phyloP scores from a whole-genome alignment of 306 rosid species.

The Malus asiatica region DNA sequence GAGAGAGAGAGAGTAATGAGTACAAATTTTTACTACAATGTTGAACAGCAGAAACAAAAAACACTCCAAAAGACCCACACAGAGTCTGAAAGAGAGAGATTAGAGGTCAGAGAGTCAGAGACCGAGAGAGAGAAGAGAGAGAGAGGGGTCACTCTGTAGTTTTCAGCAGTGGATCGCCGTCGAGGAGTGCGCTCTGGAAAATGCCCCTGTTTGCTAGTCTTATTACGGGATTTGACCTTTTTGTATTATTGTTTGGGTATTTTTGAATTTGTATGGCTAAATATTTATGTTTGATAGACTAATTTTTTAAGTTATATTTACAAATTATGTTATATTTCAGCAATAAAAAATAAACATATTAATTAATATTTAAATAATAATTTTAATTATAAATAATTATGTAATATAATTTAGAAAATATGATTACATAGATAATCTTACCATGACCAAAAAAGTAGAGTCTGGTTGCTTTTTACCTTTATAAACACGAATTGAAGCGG shows the following conservation, averaged over 20 bases:
- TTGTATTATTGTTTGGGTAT: background rate
- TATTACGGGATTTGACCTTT: slow-evolving; percentile 16
- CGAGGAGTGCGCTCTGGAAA: background rate
- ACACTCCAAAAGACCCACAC: background rate
- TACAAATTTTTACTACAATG: background rate
- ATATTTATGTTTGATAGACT: too few species aligned
- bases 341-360: too few species aligned
- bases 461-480: too few species aligned
- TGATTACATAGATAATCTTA: too few species aligned
- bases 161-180: slow-evolving; percentile 22
- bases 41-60: background rate
- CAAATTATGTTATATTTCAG: too few species aligned
- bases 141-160: slow-evolving; percentile 5
- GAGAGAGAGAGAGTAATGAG: background rate
- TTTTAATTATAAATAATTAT: too few species aligned
- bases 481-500: background rate
- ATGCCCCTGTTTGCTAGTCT: background rate
- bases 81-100: background rate
- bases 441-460: too few species aligned
- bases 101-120: background rate
- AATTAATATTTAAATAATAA: too few species aligned
- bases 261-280: background rate
- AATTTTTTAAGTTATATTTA: too few species aligned
- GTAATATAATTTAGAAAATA: too few species aligned
- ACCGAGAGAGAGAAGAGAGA: too few species aligned